Percentiles rank a stretch among this genome's conserved stretches.
Conservation (phyloP, 768 basidiomycete genomes). For the Lactarius sanguifluus region DNA sequence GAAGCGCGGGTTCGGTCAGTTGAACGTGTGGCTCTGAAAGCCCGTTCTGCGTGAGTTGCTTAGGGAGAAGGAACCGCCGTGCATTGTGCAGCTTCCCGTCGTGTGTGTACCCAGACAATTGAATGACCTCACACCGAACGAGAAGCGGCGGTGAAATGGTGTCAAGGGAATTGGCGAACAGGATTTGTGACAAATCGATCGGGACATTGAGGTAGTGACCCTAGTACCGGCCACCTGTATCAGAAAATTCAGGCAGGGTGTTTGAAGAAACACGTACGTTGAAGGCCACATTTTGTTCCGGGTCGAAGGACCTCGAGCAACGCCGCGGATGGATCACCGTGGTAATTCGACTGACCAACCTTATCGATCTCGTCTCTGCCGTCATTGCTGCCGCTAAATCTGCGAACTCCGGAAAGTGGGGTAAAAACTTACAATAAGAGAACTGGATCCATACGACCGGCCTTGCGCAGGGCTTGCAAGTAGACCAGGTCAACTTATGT, state of each 20-base stretch:
- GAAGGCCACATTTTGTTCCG: slow-evolving; percentile 86
- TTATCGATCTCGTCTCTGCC: slow-evolving; percentile 90
- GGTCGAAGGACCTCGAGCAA: slow-evolving; percentile 90
- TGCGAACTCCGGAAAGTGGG: background rate
- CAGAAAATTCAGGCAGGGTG: background rate
- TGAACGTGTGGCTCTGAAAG: slow-evolving; percentile 58
- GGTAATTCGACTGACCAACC: slow-evolving; percentile 80
- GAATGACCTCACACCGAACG: slow-evolving; percentile 83
- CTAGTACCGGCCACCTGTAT: slow-evolving; percentile 37
- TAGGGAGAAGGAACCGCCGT: slow-evolving; percentile 81
- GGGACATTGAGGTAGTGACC: slow-evolving; percentile 85
- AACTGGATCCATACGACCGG: slow-evolving; percentile 77
- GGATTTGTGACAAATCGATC: slow-evolving; percentile 75
- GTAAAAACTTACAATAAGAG: slow-evolving; percentile 54
- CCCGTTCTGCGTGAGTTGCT: slow-evolving; percentile 80
- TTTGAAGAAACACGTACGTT: slow-evolving; percentile 50
- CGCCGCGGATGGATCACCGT: slow-evolving; percentile 95
- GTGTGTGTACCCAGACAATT: slow-evolving; percentile 82
- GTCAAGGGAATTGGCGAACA: slow-evolving; percentile 88
- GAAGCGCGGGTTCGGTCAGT: slow-evolving; percentile 67
- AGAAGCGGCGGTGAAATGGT: slow-evolving; percentile 85
- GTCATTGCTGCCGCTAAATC: slow-evolving; percentile 2
- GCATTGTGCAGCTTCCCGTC: slow-evolving; percentile 95
- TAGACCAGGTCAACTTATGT: slow-evolving; percentile 86
- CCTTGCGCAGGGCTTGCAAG: slow-evolving; percentile 87